phyloP scores from a whole-genome alignment of 306 rosid species.

The Cotoneaster glaucophyllus region DNA sequence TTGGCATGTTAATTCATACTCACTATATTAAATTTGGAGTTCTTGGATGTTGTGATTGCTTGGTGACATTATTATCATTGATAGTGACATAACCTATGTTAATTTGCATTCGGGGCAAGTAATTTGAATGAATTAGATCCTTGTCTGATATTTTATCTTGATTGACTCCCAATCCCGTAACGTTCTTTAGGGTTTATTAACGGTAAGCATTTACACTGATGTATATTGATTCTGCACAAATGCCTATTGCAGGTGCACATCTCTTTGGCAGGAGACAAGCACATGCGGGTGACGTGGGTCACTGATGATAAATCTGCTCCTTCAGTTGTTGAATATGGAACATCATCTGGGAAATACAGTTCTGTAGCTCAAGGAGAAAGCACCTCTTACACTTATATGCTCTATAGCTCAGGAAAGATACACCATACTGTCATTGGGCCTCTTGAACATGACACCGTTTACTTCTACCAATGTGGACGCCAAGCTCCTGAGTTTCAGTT shows the following conservation, averaged over 20 bases:
- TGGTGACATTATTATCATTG: neutral
- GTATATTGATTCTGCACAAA: too few relatives aligned
- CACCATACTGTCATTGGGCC: slow-evolving; percentile 93
- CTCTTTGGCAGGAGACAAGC: slow-evolving; percentile 76
- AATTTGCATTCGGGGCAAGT: neutral
- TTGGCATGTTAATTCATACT: neutral
- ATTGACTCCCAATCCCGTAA: neutral
- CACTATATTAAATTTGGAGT: neutral
- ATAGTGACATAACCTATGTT: neutral
- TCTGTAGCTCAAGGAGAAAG: slow-evolving; percentile 62
- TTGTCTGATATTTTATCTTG: neutral
- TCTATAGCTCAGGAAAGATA: slow-evolving; percentile 79
- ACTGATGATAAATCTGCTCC: slow-evolving; percentile 57
- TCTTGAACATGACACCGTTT: slow-evolving; percentile 51
- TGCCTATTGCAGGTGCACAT: slow-evolving; percentile 66
- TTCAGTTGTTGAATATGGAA: slow-evolving; percentile 79
- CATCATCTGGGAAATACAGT: slow-evolving; percentile 45
- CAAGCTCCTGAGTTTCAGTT: slow-evolving; percentile 69
- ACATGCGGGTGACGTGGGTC: slow-evolving; percentile 76
- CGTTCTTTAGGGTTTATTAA: neutral
- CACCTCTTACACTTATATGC: slow-evolving; percentile 56
- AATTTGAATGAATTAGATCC: neutral
- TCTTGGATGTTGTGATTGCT: neutral
- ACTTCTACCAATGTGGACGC: slow-evolving; percentile 78
- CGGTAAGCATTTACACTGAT: neutral